Evolutionary conservation across 2,329 filamentous ascomycete genomes (phyloP), one percentile per base, ranked within the genome.

Genomic region (Xylaria sp.): DNA sequence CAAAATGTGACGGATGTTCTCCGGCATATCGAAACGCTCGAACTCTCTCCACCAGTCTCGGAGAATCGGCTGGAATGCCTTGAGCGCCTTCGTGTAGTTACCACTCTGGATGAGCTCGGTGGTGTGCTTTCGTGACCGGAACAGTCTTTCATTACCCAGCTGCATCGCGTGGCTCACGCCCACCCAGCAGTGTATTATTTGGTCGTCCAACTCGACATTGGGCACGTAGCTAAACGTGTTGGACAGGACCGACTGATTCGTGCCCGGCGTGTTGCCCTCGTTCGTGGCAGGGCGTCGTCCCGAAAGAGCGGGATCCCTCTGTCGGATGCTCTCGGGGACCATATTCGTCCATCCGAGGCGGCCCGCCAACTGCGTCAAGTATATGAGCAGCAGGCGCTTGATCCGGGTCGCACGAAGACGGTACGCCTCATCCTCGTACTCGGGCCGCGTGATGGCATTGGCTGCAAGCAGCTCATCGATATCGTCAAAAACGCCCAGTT

Each of bases 141-240:
- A 99, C 3, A 99, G 79, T 62, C 88, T 86, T 67, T 95, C 86
- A 66, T 97, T 97, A 48, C 91, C 92, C 62, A 89, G 81, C 65
- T 96, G 89, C 89, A 97, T 96, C 57, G 93, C 86, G 64, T 91
- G 89, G 60, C 92, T 96, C 65, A 99, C 92, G 26, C 91, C 90
- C 4, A 92, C 88, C 94, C 94, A 99, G 71, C 92, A 95, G 72
- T 96, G 89, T 49, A 88, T 87, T 58, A 88, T 86, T 67, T 87
- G 84, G 59, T 88, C 85, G 65, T 88, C 85, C 3, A 88, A 75
- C 64, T 87, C 85, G 17, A 87, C 73, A 62, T 88, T 83, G 1
- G 85, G 85, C 7, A 88, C 85, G 62, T 88, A 87, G 66, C 84
- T 86, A 73, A 87, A 87, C 6, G 76, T 73, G 50, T 80, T 84